Conservation (phyloP, 2,329 filamentous ascomycete genomes). For the Hypoxylon sp. region DNA sequence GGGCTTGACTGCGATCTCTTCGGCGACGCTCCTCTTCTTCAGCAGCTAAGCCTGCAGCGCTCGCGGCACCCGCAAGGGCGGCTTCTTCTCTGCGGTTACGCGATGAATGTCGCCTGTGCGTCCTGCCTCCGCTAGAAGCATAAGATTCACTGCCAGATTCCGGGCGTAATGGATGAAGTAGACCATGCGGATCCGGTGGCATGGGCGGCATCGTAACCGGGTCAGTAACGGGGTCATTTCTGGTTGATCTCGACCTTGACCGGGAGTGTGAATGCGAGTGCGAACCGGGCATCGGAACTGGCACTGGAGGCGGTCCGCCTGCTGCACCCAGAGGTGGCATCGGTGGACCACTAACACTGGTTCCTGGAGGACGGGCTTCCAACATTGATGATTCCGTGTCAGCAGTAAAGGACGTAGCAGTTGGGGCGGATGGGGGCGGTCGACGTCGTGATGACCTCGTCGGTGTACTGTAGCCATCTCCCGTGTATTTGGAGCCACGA, state of each 20-base stretch:
- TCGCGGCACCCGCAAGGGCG: conserved; percentile 63
- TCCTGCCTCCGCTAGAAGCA: conserved; percentile 58
- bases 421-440: conserved; percentile 49
- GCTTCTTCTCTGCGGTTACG: conserved; percentile 63
- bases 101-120: conserved; percentile 62
- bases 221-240: conserved; percentile 56
- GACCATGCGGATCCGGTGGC: conserved; percentile 67
- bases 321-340: conserved; percentile 58
- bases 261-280: conserved; percentile 47
- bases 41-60: conserved; percentile 64
- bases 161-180: conserved; percentile 56
- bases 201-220: conserved; percentile 65
- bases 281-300: conserved; percentile 40
- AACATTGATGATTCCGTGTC: conserved; percentile 58
- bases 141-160: conserved; percentile 62
- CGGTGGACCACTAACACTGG: conserved; percentile 53
- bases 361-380: conserved; percentile 57
- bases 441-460: conserved; percentile 57
- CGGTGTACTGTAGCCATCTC: conserved; percentile 72
- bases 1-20: conserved; percentile 59
- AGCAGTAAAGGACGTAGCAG: conserved; percentile 51
- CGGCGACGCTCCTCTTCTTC: conserved; percentile 60
- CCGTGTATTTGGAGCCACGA: conserved; percentile 75
- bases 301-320: conserved; percentile 39
- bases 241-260: conserved; percentile 60